phyloP scores from a whole-genome alignment of 2,329 filamentous ascomycete species.

The Tolypocladium cylindrosporum region DNA sequence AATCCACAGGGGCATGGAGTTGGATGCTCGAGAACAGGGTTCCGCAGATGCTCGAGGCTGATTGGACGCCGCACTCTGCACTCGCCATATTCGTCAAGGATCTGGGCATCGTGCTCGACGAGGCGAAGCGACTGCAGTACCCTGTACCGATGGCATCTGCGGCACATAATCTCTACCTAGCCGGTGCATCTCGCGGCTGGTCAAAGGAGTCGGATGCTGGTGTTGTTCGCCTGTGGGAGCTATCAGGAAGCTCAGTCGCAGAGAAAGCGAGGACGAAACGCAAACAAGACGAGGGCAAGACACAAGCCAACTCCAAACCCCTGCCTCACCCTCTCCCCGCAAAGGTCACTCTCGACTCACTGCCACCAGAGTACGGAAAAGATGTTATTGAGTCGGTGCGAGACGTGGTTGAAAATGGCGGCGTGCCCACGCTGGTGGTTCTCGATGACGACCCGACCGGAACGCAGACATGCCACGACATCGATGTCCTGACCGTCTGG shows the following conservation, averaged over 20 bases:
- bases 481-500: constrained; percentile 45
- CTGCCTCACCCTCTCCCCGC: constrained; percentile 6
- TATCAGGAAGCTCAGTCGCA: constrained; percentile 11
- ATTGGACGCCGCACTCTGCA: constrained; percentile 24
- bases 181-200: constrained; percentile 20
- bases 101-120: constrained; percentile 20
- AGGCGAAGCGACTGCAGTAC: constrained; percentile 17
- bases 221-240: constrained; percentile 28
- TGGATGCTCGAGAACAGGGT: constrained; percentile 26
- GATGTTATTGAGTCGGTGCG: constrained; percentile 12
- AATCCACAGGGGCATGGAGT: constrained; percentile 23
- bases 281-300: background rate
- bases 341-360: constrained; percentile 9
- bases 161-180: constrained; percentile 20
- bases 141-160: constrained; percentile 18
- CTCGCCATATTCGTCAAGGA: constrained; percentile 25
- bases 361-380: constrained; percentile 11
- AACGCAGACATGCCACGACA: constrained; percentile 49
- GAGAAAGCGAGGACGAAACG: constrained; percentile 1
- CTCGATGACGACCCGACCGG: constrained; percentile 49
- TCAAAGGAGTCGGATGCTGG: constrained; percentile 23
- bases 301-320: background rate
- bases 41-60: constrained; percentile 23
- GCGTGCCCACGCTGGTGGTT: constrained; percentile 25
- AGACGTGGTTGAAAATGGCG: constrained; percentile 7